Evolutionary conservation across 2,329 filamentous ascomycete species (phyloP).

Genomic region (Cladophialophora exuberans): DNA sequence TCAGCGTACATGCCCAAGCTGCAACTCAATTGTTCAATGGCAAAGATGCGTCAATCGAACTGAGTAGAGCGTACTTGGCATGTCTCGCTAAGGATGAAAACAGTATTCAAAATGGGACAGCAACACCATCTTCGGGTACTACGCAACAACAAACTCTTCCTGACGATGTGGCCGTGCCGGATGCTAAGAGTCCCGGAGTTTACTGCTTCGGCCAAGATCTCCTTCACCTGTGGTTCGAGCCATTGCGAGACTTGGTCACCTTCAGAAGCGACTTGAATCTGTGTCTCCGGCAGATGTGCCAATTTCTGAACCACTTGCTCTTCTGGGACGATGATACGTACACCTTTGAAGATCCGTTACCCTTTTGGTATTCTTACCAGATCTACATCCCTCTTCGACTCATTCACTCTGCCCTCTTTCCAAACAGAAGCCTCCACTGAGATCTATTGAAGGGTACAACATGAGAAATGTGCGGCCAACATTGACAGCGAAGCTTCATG

Average conservation of each 20-base stretch:
- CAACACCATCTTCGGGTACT: not conserved
- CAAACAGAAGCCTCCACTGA: not conserved
- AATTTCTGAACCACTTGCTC: slow-evolving; percentile 48
- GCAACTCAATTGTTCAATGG: slow-evolving; percentile 63
- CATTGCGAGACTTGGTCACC: slow-evolving; percentile 45
- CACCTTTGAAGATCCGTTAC: slow-evolving; percentile 53
- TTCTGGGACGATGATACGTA: slow-evolving; percentile 56
- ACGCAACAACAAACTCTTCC: slow-evolving; percentile 21
- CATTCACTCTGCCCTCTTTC: no score
- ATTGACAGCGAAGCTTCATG: no score
- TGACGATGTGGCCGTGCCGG: slow-evolving; percentile 2
- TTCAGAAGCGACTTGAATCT: slow-evolving; percentile 12
- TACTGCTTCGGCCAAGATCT: slow-evolving; percentile 72
- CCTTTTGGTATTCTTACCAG: slow-evolving; percentile 35
- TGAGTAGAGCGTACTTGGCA: slow-evolving; percentile 53
- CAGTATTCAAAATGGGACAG: slow-evolving; percentile 22
- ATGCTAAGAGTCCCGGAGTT: slow-evolving; percentile 37
- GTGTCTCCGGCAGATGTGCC: slow-evolving; percentile 30
- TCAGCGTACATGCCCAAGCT: slow-evolving; percentile 69
- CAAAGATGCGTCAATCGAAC: slow-evolving; percentile 43
- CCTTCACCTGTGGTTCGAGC: slow-evolving; percentile 54
- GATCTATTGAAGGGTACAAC: not conserved
- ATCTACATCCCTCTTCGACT: slow-evolving; percentile 22
- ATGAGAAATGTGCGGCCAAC: not conserved
- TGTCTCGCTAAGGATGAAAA: slow-evolving; percentile 38